A percentile compares a stretch with the other conserved stretches of the same genome.
Conservation (phyloP, 495 filamentous ascomycete genomes). For the Chaetomium fimeti region DNA sequence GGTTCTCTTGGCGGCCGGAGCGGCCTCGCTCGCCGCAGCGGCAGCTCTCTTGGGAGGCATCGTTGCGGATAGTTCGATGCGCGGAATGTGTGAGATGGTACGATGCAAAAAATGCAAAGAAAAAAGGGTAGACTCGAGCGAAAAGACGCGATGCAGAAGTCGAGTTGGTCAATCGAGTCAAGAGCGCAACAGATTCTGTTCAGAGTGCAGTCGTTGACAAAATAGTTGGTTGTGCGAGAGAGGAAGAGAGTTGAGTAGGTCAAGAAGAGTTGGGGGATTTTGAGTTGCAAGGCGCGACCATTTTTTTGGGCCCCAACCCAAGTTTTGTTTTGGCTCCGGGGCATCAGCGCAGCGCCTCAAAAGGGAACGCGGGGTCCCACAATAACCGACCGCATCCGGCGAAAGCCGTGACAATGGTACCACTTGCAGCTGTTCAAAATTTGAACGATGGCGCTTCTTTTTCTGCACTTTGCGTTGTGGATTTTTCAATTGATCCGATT, state of each 20-base stretch:
- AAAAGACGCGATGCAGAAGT: not conserved
- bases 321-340: conserved; percentile 19
- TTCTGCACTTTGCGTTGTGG: not conserved
- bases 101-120: conserved; percentile 13
- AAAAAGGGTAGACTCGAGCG: not conserved
- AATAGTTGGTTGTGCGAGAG: conserved; percentile 13
- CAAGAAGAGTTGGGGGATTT: conserved; percentile 26
- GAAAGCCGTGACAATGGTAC: conserved; percentile 7
- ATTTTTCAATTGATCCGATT: not conserved
- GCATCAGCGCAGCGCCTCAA: conserved; percentile 13
- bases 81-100: conserved; percentile 21
- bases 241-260: conserved; percentile 14
- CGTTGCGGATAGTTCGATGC: conserved; percentile 13
- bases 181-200: not conserved
- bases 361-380: conserved; percentile 20
- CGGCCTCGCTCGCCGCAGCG: conserved; percentile 21
- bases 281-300: conserved; percentile 8
- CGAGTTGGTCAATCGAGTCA: not conserved
- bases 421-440: not conserved
- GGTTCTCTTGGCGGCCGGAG: conserved; percentile 18
- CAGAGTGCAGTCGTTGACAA: conserved; percentile 2
- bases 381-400: conserved; percentile 25
- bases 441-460: not conserved
- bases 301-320: conserved; percentile 19
- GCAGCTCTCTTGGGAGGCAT: conserved; percentile 36